A percentile compares a stretch with the other conserved stretches of the same genome.
Conservation (phyloP, 331 rosid genomes). For the Stylosanthes scabra region DNA sequence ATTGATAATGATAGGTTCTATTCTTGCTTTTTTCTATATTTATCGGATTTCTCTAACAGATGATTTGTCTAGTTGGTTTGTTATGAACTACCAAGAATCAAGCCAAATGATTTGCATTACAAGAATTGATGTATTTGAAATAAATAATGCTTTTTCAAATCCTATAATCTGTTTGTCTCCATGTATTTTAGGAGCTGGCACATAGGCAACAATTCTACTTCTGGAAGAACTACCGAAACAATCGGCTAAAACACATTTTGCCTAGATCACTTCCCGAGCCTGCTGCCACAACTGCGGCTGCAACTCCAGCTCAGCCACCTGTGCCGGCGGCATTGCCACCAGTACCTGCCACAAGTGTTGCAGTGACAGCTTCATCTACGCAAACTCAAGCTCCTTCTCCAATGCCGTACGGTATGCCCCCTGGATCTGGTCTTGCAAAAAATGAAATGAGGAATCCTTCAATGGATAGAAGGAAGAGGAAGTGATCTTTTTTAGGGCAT, state of each 20-base stretch:
- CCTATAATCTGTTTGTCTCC: slow-evolving; percentile 3
- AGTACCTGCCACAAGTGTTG: slow-evolving; percentile 55
- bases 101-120: slow-evolving; percentile 14
- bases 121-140: not conserved
- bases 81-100: not conserved
- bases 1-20: slow-evolving; percentile 6
- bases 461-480: slow-evolving; percentile 88
- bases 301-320: slow-evolving; percentile 58
- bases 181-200: slow-evolving; percentile 70
- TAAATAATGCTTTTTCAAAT: slow-evolving; percentile 20
- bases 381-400: slow-evolving; percentile 73
- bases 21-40: not conserved
- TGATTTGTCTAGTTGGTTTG: not conserved
- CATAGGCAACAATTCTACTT: slow-evolving; percentile 97
- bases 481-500: slow-evolving; percentile 42
- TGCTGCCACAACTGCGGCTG: slow-evolving; percentile 45
- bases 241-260: slow-evolving; percentile 86
- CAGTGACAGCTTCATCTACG: slow-evolving; percentile 58
- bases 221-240: slow-evolving; percentile 97
- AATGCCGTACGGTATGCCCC: slow-evolving; percentile 72
- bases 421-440: slow-evolving; percentile 70
- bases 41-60: not conserved
- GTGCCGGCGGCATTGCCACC: slow-evolving; percentile 59
- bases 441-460: slow-evolving; percentile 74
- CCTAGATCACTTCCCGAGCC: slow-evolving; percentile 89